Percentiles rank a stretch among this genome's conserved stretches.
These are phyloP conservation scores for Suillus alpinus DNA, from an alignment of 768 basidiomycete species.

Conservation along the genomic window DNA sequence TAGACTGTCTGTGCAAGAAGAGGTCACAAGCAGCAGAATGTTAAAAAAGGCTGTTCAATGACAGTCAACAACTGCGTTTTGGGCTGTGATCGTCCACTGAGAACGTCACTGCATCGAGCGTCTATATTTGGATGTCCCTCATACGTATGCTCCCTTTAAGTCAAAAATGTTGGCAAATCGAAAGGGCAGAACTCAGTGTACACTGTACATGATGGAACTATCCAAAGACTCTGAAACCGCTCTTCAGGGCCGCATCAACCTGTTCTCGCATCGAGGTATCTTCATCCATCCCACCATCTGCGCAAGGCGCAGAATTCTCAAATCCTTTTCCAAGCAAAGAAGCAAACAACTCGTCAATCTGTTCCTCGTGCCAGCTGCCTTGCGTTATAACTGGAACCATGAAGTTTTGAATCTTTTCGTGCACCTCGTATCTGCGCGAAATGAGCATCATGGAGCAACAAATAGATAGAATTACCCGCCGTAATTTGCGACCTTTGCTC, in stretches of 20 bases:
- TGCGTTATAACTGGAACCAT: slow-evolving; percentile 80
- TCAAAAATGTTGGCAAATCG: not conserved
- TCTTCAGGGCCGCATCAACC: slow-evolving; percentile 33
- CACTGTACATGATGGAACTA: slow-evolving; percentile 26
- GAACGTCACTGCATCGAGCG: slow-evolving; percentile 8
- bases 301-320: slow-evolving; percentile 34
- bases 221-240: slow-evolving; percentile 61
- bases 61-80: not conserved
- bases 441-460: not conserved
- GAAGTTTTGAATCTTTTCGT: slow-evolving; percentile 96
- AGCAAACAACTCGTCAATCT: slow-evolving; percentile 91
- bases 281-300: slow-evolving; percentile 22
- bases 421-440: slow-evolving; percentile 75
- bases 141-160: not conserved
- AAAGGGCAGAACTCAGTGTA: not conserved
- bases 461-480: slow-evolving; percentile 42
- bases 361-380: slow-evolving; percentile 91
- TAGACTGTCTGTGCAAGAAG: not conserved
- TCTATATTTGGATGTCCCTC: slow-evolving; percentile 24
- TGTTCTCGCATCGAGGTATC: slow-evolving; percentile 28
- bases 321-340: slow-evolving; percentile 81
- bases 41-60: not conserved
- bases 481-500: slow-evolving; percentile 90
- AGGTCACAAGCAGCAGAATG: not conserved
- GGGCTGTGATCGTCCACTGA: slow-evolving; percentile 1